phyloP scores from a whole-genome alignment of 495 filamentous ascomycete genomes.

The Amphirosellinia nigrospora region DNA sequence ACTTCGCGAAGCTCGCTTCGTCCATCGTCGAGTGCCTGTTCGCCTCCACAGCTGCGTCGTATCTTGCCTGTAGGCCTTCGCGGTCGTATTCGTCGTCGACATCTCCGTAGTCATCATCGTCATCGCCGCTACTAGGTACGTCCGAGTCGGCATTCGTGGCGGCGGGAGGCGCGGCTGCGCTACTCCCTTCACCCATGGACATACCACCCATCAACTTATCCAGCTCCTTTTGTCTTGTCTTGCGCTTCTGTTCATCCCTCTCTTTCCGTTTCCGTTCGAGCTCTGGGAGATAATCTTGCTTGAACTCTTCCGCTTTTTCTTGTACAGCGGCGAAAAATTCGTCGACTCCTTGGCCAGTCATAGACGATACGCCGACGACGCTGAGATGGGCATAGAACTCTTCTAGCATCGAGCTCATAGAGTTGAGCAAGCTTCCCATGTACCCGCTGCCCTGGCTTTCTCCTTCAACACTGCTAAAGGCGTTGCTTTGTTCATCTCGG shows the following conservation, averaged over 20 bases:
- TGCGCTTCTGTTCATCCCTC: constrained; percentile 73
- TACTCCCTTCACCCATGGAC: constrained; percentile 61
- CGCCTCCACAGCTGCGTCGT: constrained; percentile 62
- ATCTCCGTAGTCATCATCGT: constrained; percentile 56
- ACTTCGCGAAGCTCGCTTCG: constrained; percentile 66
- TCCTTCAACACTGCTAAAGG: constrained; percentile 77
- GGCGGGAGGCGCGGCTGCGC: constrained; percentile 37
- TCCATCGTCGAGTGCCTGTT: constrained; percentile 53
- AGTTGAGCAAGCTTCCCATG: constrained; percentile 95
- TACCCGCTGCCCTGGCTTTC: constrained; percentile 79
- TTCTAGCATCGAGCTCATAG: constrained; percentile 96
- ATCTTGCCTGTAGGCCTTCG: constrained; percentile 67
- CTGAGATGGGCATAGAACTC: constrained; percentile 95
- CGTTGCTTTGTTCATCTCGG: constrained; percentile 76
- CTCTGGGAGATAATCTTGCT: constrained; percentile 89
- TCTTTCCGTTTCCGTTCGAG: constrained; percentile 78
- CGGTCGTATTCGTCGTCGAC: constrained; percentile 55
- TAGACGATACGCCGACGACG: constrained; percentile 89
- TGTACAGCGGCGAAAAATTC: constrained; percentile 91
- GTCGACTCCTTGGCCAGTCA: constrained; percentile 89
- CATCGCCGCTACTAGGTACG: constrained; percentile 49
- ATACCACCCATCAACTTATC: constrained; percentile 95
- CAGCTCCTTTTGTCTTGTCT: constrained; percentile 76
- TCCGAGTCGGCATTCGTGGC: constrained; percentile 62
- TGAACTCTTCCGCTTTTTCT: constrained; percentile 87